A percentile compares a stretch with the other conserved stretches of the same genome.
These are phyloP conservation scores for Chrysanthemum seticuspe DNA, from an alignment of 129 eudicot genomes.

Conservation along the genomic window DNA sequence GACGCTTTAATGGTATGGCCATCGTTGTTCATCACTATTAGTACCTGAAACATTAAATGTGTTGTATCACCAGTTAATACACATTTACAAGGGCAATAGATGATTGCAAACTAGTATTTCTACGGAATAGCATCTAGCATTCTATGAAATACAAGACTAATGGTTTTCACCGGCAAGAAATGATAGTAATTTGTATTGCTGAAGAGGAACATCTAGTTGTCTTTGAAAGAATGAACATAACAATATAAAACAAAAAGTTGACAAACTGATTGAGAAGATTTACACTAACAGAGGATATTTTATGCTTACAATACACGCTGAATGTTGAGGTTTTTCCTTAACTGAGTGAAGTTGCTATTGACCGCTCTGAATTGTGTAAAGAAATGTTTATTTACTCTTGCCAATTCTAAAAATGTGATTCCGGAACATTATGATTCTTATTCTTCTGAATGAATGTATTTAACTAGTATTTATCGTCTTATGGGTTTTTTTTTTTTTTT, in stretches of 20 bases:
- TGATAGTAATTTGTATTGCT: not conserved
- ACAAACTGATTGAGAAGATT: too few relatives aligned
- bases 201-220: too few relatives aligned
- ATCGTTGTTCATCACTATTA: slow-evolving; percentile 42
- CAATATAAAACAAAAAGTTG: too few relatives aligned
- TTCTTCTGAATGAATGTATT: too few relatives aligned
- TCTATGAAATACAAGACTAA: not conserved
- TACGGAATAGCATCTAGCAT: not conserved
- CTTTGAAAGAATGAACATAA: too few relatives aligned
- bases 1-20: slow-evolving; percentile 44
- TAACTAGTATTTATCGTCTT: too few relatives aligned
- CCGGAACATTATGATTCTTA: too few relatives aligned
- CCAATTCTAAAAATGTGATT: too few relatives aligned
- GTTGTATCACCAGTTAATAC: not conserved
- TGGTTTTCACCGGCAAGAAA: not conserved
- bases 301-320: too few relatives aligned
- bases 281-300: too few relatives aligned
- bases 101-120: not conserved
- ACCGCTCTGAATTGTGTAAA: not conserved
- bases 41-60: slow-evolving; percentile 39
- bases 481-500: too few relatives aligned
- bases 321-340: not conserved
- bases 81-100: slow-evolving; percentile 6
- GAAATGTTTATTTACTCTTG: too few relatives aligned
- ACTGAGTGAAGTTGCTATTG: not conserved